Percentiles rank a stretch among this genome's conserved stretches.
These are phyloP conservation scores for Eimeria falciformis DNA, from an alignment of 169 alveolate genomes.

Conservation along the genomic window DNA sequence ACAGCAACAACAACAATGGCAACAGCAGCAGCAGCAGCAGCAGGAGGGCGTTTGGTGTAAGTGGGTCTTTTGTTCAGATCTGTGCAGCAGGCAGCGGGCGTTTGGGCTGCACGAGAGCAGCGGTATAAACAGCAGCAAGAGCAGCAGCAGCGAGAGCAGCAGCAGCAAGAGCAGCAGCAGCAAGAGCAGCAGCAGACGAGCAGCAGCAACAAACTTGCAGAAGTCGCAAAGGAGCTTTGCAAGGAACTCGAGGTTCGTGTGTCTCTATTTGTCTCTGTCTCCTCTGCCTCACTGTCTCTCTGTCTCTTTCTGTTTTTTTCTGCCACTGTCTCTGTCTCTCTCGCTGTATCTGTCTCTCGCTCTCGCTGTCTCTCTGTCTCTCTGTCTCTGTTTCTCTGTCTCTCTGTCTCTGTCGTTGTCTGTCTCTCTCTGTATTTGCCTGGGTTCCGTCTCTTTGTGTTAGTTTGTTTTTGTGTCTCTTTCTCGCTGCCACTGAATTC, in stretches of 20 bases:
- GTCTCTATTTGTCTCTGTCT: neutral
- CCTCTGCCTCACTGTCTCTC: neutral
- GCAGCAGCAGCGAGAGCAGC: neutral
- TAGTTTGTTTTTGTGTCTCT: too few species aligned
- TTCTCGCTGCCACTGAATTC: too few species aligned
- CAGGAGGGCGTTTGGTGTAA: neutral
- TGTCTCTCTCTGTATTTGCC: too few species aligned
- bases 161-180: neutral
- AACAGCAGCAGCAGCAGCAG: neutral
- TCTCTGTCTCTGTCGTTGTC: neutral
- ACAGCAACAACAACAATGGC: neutral
- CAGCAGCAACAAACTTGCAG: neutral
- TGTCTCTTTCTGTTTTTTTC: neutral
- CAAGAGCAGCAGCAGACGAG: too few species aligned
- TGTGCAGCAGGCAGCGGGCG: conserved; percentile 20
- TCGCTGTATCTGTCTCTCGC: neutral
- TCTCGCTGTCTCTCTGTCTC: neutral
- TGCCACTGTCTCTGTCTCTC: conserved; percentile 5
- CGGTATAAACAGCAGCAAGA: neutral
- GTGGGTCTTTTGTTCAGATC: neutral
- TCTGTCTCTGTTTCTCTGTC: neutral
- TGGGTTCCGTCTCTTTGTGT: too few species aligned
- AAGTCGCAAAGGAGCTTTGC: neutral
- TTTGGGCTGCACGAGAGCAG: neutral
- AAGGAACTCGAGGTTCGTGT: neutral